Conservation (phyloP, 345 rosid genomes). For the Dovyalis caffra region DNA sequence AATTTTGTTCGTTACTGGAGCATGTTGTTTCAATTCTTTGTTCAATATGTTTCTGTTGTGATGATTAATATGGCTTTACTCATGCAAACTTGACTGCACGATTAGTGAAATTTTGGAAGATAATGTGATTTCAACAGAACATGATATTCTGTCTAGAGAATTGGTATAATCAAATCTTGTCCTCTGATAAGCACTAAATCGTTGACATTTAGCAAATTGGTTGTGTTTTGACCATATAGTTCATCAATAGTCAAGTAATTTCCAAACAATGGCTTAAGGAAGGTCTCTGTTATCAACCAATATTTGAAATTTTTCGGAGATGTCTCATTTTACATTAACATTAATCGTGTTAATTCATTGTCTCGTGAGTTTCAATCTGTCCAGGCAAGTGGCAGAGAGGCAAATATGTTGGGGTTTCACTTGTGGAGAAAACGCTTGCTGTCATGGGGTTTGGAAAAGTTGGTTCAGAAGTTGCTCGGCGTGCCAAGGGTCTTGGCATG, state of each 20-base stretch:
- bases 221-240: background rate
- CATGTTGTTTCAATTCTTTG: background rate
- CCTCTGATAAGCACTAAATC: background rate
- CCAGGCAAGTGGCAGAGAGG: conserved; percentile 30
- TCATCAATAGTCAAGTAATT: background rate
- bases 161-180: background rate
- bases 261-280: background rate
- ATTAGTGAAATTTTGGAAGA: background rate
- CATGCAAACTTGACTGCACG: background rate
- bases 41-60: background rate
- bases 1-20: background rate
- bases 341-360: background rate
- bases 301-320: background rate
- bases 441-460: conserved; percentile 33
- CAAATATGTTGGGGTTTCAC: conserved; percentile 30
- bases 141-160: too few relatives aligned
- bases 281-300: background rate
- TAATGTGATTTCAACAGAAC: background rate
- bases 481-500: conserved; percentile 30
- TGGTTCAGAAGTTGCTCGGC: conserved; percentile 29
- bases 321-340: background rate
- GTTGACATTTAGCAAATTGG: background rate
- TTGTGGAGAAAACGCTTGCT: conserved; percentile 28
- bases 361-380: background rate
- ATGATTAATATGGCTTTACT: background rate